Base-by-base conservation (phyloP, 2,329 filamentous ascomycete genomes). In the Trichoderma breve region DNA sequence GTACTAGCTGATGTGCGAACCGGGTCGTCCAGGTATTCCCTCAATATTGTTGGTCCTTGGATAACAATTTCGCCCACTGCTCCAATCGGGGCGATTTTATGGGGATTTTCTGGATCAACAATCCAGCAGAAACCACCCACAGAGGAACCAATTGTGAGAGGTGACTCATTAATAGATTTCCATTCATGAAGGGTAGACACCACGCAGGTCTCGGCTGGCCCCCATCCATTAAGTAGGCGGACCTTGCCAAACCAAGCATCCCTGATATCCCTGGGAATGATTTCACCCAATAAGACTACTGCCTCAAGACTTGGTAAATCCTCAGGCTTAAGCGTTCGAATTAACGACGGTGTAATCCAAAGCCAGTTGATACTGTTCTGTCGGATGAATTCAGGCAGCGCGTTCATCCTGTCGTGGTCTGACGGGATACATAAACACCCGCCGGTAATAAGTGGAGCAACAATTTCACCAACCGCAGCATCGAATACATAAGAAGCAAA, bases 191-290 rank as follows among this genome's bases (percentile, higher is more conserved):
- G 26, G 21, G 73, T 71, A 32, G 70, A 67, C 24, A 65, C 70
- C 1, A 70, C 62, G 21, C 71, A 73, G 11, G 71, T 73, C 60
- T 74, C 75, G 2, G 75, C 73, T 2, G 75, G 75, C 1, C 75
- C 75, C 51, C 75, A 76, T n/a, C 61, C 73, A 24, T 76, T 76
- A 6, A 76, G 15, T 11, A 76, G 28, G 12, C 67, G 63, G 53
- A 71, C 72, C 14, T 72, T 57, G 18, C 65, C 70, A 60, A 68
- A 62, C 74, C 74, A 76, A 15, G 15, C 24, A 4, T 74, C 71
- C 2, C 74, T 14, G 11, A 75, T 53, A 11, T 72, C 70, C 8
- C 34, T 32, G 0, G 51, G 28, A 5, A 74, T 24, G 18, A 66
- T 24, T 36, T 76, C 75, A 6, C 75, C 75, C 1, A 51, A 66